Base-by-base conservation (phyloP, 768 basidiomycete genomes). In the Rubroboletus satanas region DNA sequence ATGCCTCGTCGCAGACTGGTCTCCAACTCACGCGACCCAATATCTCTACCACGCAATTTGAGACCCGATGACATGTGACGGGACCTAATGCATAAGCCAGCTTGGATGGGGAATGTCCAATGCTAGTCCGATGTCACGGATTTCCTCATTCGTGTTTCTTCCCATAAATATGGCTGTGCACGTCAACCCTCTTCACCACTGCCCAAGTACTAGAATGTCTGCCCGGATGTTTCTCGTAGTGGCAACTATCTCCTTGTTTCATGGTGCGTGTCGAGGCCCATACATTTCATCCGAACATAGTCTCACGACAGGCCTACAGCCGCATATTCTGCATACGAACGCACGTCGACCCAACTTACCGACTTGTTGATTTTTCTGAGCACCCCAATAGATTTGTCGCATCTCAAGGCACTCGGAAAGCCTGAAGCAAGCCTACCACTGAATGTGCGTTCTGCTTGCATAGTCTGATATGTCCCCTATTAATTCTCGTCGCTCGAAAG, bases 311-410 rank as follows among this genome's bases (percentile, higher is more conserved):
- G 29, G 50, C 28, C 51, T 21, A 39, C 56, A 91, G 90, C 88
- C 43, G 86, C 88, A 18, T 91, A 83, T 68, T 90, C 90, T 17
- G 82, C 85, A 3, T 91, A 90, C 68, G 88, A 91, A 75, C 82
- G 90, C 85, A 51, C 66, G 87, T 75, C 29, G 21, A 32, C 10
- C 11, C 38, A 23, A 11, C 31, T 43, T 73, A 54, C 18, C 7
- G 26, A 15, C 7, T 32, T 1, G 6, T 15, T 51, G 31, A 5
- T 18, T 44, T 32, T 54, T 43, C 52, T 49, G n/a, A 52, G 50
- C 44, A 53, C 23, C 49, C 46, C 32, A 51, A 21, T 54, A 93
- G 90, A 93, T 67, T 71, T 90, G 47, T 88, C 89, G 12, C 83
- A 83, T 58, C 66, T 90, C 60, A 93, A 92, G 63, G 86, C 87